These are phyloP conservation scores for Fragilariopsis cylindrus DNA, from an alignment of 108 stramenopile genomes.

Conservation along the genomic window DNA sequence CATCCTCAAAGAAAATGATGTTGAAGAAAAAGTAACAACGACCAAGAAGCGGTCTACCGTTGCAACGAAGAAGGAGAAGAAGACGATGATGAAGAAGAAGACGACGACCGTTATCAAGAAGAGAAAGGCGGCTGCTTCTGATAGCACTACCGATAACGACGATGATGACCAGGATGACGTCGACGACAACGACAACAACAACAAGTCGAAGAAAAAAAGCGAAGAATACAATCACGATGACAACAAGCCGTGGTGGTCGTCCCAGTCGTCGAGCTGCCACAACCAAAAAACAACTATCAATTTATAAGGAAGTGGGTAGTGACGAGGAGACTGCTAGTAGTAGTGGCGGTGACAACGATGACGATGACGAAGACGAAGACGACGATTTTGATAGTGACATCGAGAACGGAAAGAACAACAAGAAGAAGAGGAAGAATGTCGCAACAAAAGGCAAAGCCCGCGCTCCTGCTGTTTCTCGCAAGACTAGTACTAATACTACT, in stretches of 20 bases:
- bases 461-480: not conserved
- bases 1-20: not conserved
- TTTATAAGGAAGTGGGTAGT: conserved; percentile 10
- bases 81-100: not conserved
- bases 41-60: not conserved
- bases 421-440: not conserved
- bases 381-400: not conserved
- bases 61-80: not conserved
- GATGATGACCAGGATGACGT: not conserved
- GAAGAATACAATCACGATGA: not conserved
- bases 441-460: not conserved
- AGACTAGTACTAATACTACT: not conserved
- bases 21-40: not conserved
- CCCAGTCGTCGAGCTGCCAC: conserved; percentile 6
- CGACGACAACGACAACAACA: not conserved
- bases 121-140: not conserved
- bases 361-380: not conserved
- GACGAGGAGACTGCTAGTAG: not conserved
- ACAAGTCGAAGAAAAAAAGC: not conserved
- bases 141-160: not conserved
- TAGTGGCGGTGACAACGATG: not conserved
- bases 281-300: not conserved
- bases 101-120: not conserved
- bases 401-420: not conserved
- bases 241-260: not conserved